phyloP scores from a whole-genome alignment of 108 stramenopile species.

The Aurantiochytrium sp. region DNA sequence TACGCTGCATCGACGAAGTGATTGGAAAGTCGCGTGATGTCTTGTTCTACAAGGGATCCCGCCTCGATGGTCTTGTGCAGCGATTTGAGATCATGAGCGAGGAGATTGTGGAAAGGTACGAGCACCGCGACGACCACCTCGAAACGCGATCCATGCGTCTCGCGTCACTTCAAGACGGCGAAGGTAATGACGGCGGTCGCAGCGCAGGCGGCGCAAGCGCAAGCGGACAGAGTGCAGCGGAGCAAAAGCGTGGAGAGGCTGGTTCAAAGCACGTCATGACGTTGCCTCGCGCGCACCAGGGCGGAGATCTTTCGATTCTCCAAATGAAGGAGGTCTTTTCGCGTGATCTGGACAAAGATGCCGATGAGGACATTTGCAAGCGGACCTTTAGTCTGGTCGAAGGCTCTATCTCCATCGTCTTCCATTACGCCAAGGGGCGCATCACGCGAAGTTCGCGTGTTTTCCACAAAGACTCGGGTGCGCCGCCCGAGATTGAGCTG shows the following conservation, averaged over 20 bases:
- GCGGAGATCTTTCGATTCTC: slow-evolving; percentile 24
- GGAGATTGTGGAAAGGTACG: slow-evolving; percentile 43
- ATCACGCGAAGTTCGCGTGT: slow-evolving; percentile 15
- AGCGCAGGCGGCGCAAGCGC: background rate
- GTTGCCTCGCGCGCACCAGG: slow-evolving; percentile 12
- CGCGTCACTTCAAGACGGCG: background rate
- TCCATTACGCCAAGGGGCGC: slow-evolving; percentile 37
- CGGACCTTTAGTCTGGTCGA: slow-evolving; percentile 44
- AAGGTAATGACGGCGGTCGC: background rate
- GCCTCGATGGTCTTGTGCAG: slow-evolving; percentile 50
- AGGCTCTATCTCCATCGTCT: slow-evolving; percentile 36
- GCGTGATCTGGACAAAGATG: slow-evolving; percentile 22
- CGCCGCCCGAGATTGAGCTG: background rate
- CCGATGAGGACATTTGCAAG: slow-evolving; percentile 46
- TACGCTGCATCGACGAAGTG: slow-evolving; percentile 23
- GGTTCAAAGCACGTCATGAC: background rate
- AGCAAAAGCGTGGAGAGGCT: background rate
- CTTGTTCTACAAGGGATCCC: slow-evolving; percentile 43
- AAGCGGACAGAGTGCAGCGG: background rate
- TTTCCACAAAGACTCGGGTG: background rate
- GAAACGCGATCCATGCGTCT: background rate
- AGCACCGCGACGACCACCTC: slow-evolving; percentile 17
- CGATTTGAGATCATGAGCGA: slow-evolving; percentile 41
- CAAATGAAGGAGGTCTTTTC: slow-evolving; percentile 56
- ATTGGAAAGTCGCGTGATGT: slow-evolving; percentile 34